phyloP scores from a whole-genome alignment of 108 stramenopile genomes.

The Pseudonitzschia multiseries region DNA sequence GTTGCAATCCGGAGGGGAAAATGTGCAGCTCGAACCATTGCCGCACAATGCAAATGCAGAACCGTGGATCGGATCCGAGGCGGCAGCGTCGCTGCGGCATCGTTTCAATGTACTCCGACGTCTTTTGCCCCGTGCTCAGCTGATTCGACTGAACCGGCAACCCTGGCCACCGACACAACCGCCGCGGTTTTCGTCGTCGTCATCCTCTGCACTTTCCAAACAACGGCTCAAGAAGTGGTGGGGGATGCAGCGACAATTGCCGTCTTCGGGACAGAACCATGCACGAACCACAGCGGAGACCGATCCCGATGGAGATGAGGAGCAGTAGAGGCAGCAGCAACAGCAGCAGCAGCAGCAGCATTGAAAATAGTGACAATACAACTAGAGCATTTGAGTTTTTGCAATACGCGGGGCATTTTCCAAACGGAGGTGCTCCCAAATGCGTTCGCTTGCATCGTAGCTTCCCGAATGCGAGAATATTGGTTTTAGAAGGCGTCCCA shows the following conservation, averaged over 20 bases:
- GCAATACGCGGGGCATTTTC: background rate
- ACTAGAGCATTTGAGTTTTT: background rate
- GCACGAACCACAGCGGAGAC: background rate
- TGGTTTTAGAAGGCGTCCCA: conserved; percentile 68
- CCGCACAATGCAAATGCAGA: conserved; percentile 7
- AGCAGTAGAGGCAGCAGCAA: no score
- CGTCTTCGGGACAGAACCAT: no score
- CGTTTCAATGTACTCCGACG: conserved; percentile 53
- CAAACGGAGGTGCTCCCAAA: background rate
- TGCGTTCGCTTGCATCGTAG: conserved; percentile 32
- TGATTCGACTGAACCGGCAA: conserved; percentile 55
- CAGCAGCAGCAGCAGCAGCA: background rate
- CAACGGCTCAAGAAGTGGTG: conserved; percentile 5
- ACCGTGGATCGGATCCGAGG: background rate
- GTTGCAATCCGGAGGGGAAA: background rate
- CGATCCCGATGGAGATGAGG: background rate
- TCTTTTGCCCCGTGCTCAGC: conserved; percentile 57
- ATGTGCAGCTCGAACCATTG: background rate
- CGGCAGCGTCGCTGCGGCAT: conserved; percentile 25
- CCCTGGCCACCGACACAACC: conserved; percentile 56
- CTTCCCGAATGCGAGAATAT: conserved; percentile 64
- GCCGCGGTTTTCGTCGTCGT: background rate
- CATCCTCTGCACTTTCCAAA: background rate
- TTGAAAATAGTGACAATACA: background rate
- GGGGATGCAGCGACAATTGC: background rate